Percentiles rank a stretch among this genome's conserved stretches.
Conservation (phyloP, 108 stramenopile species). For the Discostella pseudostelligera region DNA sequence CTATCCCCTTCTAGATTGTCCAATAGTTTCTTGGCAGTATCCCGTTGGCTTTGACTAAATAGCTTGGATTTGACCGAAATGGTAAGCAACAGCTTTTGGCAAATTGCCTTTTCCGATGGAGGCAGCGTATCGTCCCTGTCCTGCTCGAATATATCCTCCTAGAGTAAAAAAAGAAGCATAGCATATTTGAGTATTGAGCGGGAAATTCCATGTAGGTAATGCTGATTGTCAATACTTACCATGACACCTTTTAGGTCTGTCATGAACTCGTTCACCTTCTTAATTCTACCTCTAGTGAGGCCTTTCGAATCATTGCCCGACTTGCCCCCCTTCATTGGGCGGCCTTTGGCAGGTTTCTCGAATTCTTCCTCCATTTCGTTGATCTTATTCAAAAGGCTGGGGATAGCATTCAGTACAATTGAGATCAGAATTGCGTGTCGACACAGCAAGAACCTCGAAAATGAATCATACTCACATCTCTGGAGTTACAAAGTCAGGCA, state of each 20-base stretch:
- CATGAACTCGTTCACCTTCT: constrained; percentile 83
- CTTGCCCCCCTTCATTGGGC: constrained; percentile 21
- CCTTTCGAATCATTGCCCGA: constrained; percentile 35
- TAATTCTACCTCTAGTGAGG: constrained; percentile 48
- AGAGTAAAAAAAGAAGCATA: background rate
- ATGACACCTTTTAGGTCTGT: constrained; percentile 82
- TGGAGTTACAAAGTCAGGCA: constrained; percentile 93
- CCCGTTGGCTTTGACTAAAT: constrained; percentile 77
- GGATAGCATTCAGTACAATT: background rate
- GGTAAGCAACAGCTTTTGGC: constrained; percentile 76
- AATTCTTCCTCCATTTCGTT: constrained; percentile 34
- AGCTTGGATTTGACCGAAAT: constrained; percentile 78
- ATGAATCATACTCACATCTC: constrained; percentile 36
- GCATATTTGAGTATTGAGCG: background rate
- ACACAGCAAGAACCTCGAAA: background rate
- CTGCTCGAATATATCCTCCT: constrained; percentile 78
- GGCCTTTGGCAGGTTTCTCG: constrained; percentile 38
- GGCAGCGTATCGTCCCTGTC: constrained; percentile 70
- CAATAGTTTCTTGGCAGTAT: constrained; percentile 58
- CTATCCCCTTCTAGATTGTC: constrained; percentile 79
- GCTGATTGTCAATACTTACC: constrained; percentile 14
- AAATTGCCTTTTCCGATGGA: constrained; percentile 60
- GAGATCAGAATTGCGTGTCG: background rate
- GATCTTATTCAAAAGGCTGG: constrained; percentile 31
- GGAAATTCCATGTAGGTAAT: background rate